Evolutionary conservation across 345 rosid genomes (phyloP), one percentile per base, ranked within the genome.

Genomic region (Moricandia arvensis): DNA sequence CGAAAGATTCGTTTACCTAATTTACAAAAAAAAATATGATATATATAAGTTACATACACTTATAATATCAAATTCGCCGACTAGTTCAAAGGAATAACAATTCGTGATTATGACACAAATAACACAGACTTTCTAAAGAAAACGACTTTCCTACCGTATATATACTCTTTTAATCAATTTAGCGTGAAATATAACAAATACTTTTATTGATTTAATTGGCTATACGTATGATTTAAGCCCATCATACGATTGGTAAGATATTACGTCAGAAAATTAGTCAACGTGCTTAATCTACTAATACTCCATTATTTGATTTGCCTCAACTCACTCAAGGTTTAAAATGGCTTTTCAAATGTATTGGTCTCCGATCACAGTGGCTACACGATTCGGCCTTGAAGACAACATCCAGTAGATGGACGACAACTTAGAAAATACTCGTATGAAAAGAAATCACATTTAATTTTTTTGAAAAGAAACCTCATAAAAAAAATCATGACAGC

Each of bases 241-340:
- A 58, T 65, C 47, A 65, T 37, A 47, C 12, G 57, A 72, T 29
- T 71, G 68, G 60, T 66, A 47, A 11, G 37, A 35, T 59, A 29
- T 26, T 41, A 34, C 63, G 63, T 66, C 68, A 65, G 3, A 37
- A 63, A 57, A 45, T 8, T 18, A 77, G 72, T 65, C 76, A 71
- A 45, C 59, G 68, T 71, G 76, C 57, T 65, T 77, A 17, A 59
- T 77, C 76, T 71, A 77, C 72, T 49, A 71, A 65, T 58, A 35
- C 27, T 77, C 72, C 80, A 71, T 68, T 71, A 71, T 71, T 77
- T 71, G 76, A 64, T 64, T 70, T 33, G 65, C 63, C 65, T 62
- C 80, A 62, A 68, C 15, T 62, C 65, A 37, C 62, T 69, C 47
- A 51, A 62, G 57, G 33, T 38, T 17, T 8, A 33, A 68, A 68